Conservation (phyloP, 257 asterid species). For the Datura wrightii region DNA sequence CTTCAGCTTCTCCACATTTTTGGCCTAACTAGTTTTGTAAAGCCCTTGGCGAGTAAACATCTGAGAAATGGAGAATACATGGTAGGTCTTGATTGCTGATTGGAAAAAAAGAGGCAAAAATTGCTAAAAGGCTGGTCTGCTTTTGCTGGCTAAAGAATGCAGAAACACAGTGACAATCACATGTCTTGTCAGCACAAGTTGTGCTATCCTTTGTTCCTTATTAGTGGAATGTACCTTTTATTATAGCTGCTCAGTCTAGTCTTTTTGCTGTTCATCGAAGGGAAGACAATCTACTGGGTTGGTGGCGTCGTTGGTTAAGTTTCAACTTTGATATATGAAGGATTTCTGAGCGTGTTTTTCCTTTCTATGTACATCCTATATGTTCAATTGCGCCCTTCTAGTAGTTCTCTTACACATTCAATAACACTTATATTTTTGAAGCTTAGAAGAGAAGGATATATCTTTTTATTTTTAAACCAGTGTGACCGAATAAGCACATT, state of each 20-base stretch:
- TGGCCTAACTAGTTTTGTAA: not conserved
- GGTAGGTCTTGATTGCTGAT: constrained; percentile 6
- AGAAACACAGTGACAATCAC: not conserved
- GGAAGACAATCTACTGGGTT: not conserved
- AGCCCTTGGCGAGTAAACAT: not conserved
- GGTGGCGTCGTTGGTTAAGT: not conserved
- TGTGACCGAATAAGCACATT: not conserved
- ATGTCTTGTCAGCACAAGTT: not conserved
- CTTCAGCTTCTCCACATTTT: constrained; percentile 13
- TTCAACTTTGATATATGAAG: not conserved
- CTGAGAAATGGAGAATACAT: not conserved
- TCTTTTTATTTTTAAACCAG: not conserved
- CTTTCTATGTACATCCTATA: constrained; percentile 3
- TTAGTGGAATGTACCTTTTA: not conserved
- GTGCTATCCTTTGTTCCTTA: not conserved
- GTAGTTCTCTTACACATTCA: constrained; percentile 5
- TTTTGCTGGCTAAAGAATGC: not conserved
- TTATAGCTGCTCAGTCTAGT: not conserved
- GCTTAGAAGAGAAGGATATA: not conserved
- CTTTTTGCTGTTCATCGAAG: constrained; percentile 9
- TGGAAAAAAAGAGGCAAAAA: not conserved
- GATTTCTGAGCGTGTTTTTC: not conserved
- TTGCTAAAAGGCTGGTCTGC: not conserved
- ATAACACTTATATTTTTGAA: not conserved
- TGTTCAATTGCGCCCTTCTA: not conserved